Evolutionary conservation across 306 rosid genomes (phyloP), one percentile per base, ranked within the genome.

Genomic region (Trifolium fragiferum): DNA sequence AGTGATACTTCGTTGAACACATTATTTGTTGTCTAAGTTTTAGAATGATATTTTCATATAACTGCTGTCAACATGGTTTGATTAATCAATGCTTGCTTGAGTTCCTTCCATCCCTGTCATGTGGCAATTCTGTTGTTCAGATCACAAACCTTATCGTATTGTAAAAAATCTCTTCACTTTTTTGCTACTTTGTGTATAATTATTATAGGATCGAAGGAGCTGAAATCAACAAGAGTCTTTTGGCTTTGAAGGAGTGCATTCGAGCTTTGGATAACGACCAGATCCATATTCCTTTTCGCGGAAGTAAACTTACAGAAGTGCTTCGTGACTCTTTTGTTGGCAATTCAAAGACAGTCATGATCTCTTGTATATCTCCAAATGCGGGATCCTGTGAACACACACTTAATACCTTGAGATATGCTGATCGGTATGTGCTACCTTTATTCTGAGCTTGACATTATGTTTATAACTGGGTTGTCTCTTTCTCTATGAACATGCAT

Each of bases 301-400:
- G 99, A 84, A 94, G 99, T 84, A 94, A 94, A 83, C 99, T 94
- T 62, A 94, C 99, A 30, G 97, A 94, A 90, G 99, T 94, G 47
- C 99, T 94, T 8, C 99, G 99, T 54, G 99, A 94, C 84, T 94
- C 99, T 63, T 94, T 91, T 44, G 96, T 94, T 70, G 99, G 99
- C 65, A 94, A 94, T 82, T 94, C 99, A 8, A 92, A 89, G 81
- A 94, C 96, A 61, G 99, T 94, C 65, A 94, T 91, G 99, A 90
- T 94, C 78, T 94, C 99, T 44, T 94, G 97, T 84, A 94, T 94
- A 82, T 94, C 99, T 72, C 99, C 99, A 58, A 94, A 94, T 85
- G 96, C 97, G 14, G 94, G 96, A 59, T 94, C 99, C 30, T 91
- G 99, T 53, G 99, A 94, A 78, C 99, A 94, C 77, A 94, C 99